Percentiles rank a stretch among this genome's conserved stretches.
Conservation (phyloP, 2,329 filamentous ascomycete species). For the Fusarium secorum region DNA sequence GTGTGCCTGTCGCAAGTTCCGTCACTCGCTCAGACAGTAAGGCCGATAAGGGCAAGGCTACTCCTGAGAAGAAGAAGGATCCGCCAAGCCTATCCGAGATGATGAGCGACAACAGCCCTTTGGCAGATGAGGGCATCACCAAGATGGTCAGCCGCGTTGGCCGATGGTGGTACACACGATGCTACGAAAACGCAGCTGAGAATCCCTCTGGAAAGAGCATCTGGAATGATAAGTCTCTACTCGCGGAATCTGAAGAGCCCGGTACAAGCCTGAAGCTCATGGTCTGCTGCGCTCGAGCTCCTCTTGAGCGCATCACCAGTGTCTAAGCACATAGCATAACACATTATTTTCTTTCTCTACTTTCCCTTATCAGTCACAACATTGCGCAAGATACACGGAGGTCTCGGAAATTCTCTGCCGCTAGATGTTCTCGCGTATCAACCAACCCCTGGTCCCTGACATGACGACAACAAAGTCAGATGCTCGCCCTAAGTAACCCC, state of each 20-base stretch:
- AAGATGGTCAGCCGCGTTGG: slow-evolving; percentile 92
- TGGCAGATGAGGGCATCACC: slow-evolving; percentile 84
- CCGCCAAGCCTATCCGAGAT: slow-evolving; percentile 72
- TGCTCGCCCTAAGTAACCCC: too few species aligned
- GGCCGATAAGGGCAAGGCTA: slow-evolving; percentile 17
- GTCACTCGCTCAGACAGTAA: slow-evolving; percentile 46
- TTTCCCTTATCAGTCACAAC: slow-evolving; percentile 23
- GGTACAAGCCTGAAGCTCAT: slow-evolving; percentile 89
- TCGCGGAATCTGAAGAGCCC: slow-evolving; percentile 86
- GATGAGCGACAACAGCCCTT: slow-evolving; percentile 73
- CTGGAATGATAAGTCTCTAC: slow-evolving; percentile 77
- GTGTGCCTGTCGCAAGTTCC: slow-evolving; percentile 73
- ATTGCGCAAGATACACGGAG: slow-evolving; percentile 11
- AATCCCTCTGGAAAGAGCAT: slow-evolving; percentile 63
- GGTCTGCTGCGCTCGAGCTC: slow-evolving; percentile 90
- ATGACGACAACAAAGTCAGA: too few species aligned
- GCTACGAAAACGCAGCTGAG: slow-evolving; percentile 79
- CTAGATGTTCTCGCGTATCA: too few species aligned
- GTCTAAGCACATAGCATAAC: slow-evolving; percentile 47
- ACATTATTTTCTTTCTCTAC: slow-evolving; percentile 20
- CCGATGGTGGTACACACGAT: slow-evolving; percentile 94
- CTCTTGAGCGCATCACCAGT: slow-evolving; percentile 61
- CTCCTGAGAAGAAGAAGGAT: slow-evolving; percentile 48
- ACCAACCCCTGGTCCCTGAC: too few species aligned
- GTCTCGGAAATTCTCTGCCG: too few species aligned